Evolutionary conservation across 192 early-diverging fungal species (phyloP).

Genomic region (Entrophospora sp.): DNA sequence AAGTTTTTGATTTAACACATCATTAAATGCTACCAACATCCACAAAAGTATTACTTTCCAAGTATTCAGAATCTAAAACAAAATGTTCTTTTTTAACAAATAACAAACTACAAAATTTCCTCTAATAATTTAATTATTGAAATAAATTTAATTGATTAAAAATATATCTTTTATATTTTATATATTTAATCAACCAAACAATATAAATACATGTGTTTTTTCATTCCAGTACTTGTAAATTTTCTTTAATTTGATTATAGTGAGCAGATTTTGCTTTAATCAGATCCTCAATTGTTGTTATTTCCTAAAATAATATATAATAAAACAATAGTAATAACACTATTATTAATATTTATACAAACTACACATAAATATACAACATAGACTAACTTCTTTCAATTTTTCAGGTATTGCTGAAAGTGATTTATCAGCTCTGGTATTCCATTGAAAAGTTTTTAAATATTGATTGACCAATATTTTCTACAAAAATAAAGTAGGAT

Average conservation of each 20-base stretch:
- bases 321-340: not conserved
- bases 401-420: slow-evolving; percentile 74
- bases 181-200: too few species aligned
- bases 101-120: slow-evolving; percentile 86
- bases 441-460: slow-evolving; percentile 82
- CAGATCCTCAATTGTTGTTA: slow-evolving; percentile 73
- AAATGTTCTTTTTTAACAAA: slow-evolving; percentile 90
- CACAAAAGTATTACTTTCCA: slow-evolving; percentile 54
- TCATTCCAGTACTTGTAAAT: slow-evolving; percentile 71
- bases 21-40: not conserved
- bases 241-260: slow-evolving; percentile 78
- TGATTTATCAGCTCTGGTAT: slow-evolving; percentile 89
- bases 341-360: not conserved
- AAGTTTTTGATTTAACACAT: not conserved
- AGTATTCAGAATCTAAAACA: slow-evolving; percentile 86
- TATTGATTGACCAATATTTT: slow-evolving; percentile 83
- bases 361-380: not conserved
- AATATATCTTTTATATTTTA: too few species aligned
- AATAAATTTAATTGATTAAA: too few species aligned
- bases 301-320: slow-evolving; percentile 50
- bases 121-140: slow-evolving; percentile 25
- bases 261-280: slow-evolving; percentile 86
- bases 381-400: slow-evolving; percentile 58
- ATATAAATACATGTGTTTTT: slow-evolving; percentile 83
- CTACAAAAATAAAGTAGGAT: slow-evolving; percentile 33